Percentiles rank a stretch among this genome's conserved stretches.
phyloP scores from a whole-genome alignment of 768 basidiomycete species.

The Xerocomellus intermedius region DNA sequence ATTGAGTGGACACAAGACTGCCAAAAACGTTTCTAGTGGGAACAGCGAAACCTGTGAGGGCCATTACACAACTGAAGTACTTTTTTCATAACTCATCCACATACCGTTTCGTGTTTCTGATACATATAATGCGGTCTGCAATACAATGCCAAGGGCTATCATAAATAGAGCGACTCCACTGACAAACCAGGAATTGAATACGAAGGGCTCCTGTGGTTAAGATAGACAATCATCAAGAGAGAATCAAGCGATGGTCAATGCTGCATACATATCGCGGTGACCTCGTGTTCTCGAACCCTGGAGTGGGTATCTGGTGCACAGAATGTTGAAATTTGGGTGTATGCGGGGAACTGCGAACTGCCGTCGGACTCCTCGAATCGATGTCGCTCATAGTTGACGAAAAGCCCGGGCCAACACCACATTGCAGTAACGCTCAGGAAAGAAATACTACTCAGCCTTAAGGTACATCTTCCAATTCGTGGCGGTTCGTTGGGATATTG shows the following conservation, averaged over 20 bases:
- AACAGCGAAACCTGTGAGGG: conserved; percentile 49
- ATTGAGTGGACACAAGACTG: conserved; percentile 44
- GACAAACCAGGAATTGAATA: conserved; percentile 40
- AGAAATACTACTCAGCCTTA: neutral
- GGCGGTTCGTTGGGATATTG: no score
- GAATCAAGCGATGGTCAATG: neutral
- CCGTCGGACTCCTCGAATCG: neutral
- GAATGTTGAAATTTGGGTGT: conserved; percentile 44
- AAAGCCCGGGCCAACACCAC: neutral
- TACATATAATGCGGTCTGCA: conserved; percentile 14
- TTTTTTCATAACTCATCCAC: neutral
- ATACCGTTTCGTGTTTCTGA: conserved; percentile 19
- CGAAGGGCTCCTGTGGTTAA: conserved; percentile 27
- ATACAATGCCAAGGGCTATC: conserved; percentile 30
- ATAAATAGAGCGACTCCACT: conserved; percentile 41
- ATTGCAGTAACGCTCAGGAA: neutral
- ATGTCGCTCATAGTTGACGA: conserved; percentile 7
- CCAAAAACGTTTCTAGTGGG: conserved; percentile 51
- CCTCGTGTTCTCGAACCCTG: conserved; percentile 31
- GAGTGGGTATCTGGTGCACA: conserved; percentile 49
- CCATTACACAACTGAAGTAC: neutral
- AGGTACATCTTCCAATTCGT: no score
- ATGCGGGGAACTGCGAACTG: conserved; percentile 4
- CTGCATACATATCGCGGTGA: conserved; percentile 45
- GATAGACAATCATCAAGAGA: neutral